Base-by-base conservation (phyloP, 139 green algal genomes). In the Astrephomene gubernaculifera region DNA sequence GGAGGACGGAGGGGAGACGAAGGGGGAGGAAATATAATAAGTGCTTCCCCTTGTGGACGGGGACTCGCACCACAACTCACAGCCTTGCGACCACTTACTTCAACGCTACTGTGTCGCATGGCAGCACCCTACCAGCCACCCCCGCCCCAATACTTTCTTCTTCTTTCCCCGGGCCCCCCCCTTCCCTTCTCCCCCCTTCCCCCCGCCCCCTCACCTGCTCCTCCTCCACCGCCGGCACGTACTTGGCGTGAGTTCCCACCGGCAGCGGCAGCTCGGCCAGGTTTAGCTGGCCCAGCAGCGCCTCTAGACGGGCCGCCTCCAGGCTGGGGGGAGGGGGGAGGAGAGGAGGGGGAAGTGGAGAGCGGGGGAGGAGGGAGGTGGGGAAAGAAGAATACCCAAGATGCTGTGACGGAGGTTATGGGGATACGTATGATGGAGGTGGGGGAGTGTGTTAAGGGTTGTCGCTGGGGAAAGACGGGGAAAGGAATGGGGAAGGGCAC, bases 221-320 rank as follows among this genome's bases (percentile, higher is more conserved):
- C 29, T 86, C 80, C 29, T 79, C 68, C 22, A 36, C 53, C 25
- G 82, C 71, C 5, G 67, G 44, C 38, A 87, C 82, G 45, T 82
- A 81, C 5, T 27, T 43, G 0, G 71, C 82, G 2, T 61, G 22
- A 3, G 82, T 87, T 41, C 82, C 82, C 12, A 82, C 33, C 4
- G 82, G 82, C 12, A 87, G 41, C 0, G 27, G 39, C 1, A 87
- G 24, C 5, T 38, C 78, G 17, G 43, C 29, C n/a, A 87, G 71
- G 60, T 87, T 71, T 0, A 87, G 39, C 19, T 81, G 31, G 52
- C 73, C 71, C 27, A 87, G 54, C 54, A 82, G 39, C 38, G 68
- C 82, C 71, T 87, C 41, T 10, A 87, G 57, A 19, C 8, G 6
- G 10, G 44, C 44, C 5, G 12, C n/a, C 9, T 31, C 8, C n/a